Evolutionary conservation across 1,284 basidiomycete genomes (phyloP).

Genomic region (Ganoderma boninense): DNA sequence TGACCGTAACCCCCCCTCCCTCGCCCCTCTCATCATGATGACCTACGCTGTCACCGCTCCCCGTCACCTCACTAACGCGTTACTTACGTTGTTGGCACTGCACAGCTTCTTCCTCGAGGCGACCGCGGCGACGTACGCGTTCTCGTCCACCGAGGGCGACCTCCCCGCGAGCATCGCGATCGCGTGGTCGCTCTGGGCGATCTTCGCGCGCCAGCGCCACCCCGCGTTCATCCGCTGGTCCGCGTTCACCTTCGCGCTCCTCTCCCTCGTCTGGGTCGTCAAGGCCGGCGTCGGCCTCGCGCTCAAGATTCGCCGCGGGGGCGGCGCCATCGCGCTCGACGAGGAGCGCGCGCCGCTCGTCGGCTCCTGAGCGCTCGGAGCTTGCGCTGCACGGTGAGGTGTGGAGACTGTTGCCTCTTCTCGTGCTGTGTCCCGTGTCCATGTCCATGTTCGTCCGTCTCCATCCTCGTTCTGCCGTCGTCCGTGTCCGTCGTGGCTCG

Average conservation of each 20-base stretch:
- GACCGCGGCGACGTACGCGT: constrained; percentile 91
- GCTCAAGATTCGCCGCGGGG: constrained; percentile 51
- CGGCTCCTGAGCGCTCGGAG: constrained; percentile 36
- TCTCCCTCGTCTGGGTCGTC: constrained; percentile 85
- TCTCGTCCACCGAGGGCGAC: constrained; percentile 90
- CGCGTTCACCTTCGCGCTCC: constrained; percentile 85
- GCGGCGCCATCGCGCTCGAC: constrained; percentile 72
- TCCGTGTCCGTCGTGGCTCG: too few species aligned
- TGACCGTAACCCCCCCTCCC: neutral
- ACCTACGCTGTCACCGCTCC: constrained; percentile 15
- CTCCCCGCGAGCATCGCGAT: constrained; percentile 90
- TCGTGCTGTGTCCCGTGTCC: too few species aligned
- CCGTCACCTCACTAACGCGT: constrained; percentile 1
- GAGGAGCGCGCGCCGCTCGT: constrained; percentile 89
- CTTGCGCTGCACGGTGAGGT: too few species aligned
- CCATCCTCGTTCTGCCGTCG: too few species aligned
- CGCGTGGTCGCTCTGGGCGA: constrained; percentile 84
- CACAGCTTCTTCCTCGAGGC: constrained; percentile 90
- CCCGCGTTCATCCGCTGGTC: constrained; percentile 87
- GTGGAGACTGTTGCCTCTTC: too few species aligned
- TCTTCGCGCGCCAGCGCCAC: constrained; percentile 74
- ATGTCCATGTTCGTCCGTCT: too few species aligned
- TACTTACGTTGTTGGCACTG: constrained; percentile 23
- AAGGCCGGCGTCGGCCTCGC: constrained; percentile 72
- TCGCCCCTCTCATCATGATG: neutral